Conservation (phyloP, 805 yeast genomes). For the Cyberlindnera meyerae region DNA sequence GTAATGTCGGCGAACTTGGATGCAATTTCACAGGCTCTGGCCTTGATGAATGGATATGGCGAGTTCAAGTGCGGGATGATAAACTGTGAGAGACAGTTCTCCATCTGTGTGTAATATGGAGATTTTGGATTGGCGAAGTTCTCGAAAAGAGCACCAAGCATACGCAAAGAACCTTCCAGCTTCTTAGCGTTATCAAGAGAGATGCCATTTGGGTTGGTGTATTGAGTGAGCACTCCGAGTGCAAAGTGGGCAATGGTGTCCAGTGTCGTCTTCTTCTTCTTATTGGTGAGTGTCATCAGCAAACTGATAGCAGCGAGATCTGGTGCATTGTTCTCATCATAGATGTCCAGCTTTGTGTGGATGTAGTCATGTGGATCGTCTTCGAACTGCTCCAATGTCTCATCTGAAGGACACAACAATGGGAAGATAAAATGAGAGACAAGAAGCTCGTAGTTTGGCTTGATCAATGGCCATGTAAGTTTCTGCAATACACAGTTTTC, state of each 20-base stretch:
- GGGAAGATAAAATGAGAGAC: slow-evolving; percentile 74
- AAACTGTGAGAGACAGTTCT: slow-evolving; percentile 53
- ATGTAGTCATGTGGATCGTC: slow-evolving; percentile 87
- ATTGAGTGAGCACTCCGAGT: slow-evolving; percentile 39
- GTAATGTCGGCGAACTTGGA: slow-evolving; percentile 60
- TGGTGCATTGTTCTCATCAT: slow-evolving; percentile 60
- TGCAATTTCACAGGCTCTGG: slow-evolving; percentile 65
- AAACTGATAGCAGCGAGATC: slow-evolving; percentile 77
- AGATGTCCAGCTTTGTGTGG: slow-evolving; percentile 61
- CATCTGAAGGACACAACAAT: slow-evolving; percentile 62
- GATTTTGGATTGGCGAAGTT: slow-evolving; percentile 51
- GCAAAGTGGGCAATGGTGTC: slow-evolving; percentile 59
- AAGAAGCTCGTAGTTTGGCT: slow-evolving; percentile 60
- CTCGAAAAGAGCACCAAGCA: slow-evolving; percentile 68
- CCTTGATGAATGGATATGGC: slow-evolving; percentile 61
- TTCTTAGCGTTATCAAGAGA: slow-evolving; percentile 51
- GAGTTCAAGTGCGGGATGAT: slow-evolving; percentile 72
- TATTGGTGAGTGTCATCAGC: slow-evolving; percentile 64
- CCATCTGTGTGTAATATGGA: slow-evolving; percentile 60
- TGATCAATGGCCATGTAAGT: slow-evolving; percentile 60
- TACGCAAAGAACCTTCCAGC: slow-evolving; percentile 74
- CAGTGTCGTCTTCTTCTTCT: slow-evolving; percentile 56
- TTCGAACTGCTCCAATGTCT: slow-evolving; percentile 68
- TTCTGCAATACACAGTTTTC: slow-evolving; percentile 57
- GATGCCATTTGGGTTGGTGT: slow-evolving; percentile 29